Conservation (phyloP, 2,329 filamentous ascomycete genomes). For the Verticillium longisporum region DNA sequence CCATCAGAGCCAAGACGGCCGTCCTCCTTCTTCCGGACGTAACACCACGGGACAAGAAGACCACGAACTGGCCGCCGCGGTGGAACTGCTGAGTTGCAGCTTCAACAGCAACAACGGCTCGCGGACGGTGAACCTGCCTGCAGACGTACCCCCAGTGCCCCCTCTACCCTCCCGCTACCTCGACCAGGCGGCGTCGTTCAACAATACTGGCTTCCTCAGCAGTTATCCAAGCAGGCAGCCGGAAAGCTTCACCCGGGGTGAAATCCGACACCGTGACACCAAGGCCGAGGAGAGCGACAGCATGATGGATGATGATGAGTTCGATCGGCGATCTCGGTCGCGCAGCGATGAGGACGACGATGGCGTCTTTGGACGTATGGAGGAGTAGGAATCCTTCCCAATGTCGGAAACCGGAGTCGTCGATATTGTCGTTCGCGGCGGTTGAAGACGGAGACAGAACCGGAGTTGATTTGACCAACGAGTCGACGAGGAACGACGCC, state of each 20-base stretch:
- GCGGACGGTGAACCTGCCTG: constrained; percentile 54
- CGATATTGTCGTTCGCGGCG: background rate
- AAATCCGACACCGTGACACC: constrained; percentile 45
- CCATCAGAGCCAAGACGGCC: constrained; percentile 67
- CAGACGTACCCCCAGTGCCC: constrained; percentile 80
- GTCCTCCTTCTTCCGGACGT: constrained; percentile 73
- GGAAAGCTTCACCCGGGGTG: constrained; percentile 59
- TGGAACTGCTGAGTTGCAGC: constrained; percentile 85
- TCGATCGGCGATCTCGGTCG: constrained; percentile 52
- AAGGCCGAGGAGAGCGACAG: constrained; percentile 63
- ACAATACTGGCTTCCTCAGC: constrained; percentile 56
- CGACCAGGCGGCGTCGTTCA: constrained; percentile 49
- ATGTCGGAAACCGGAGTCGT: background rate
- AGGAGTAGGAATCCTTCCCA: constrained; percentile 54
- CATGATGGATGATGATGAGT: constrained; percentile 59
- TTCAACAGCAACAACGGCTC: constrained; percentile 71
- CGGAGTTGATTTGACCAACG: constrained; percentile 12
- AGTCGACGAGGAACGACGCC: constrained; percentile 12
- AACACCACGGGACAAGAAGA: constrained; percentile 75
- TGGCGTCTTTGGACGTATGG: constrained; percentile 93
- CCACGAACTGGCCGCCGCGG: constrained; percentile 79
- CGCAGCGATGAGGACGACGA: constrained; percentile 87
- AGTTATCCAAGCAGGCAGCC: constrained; percentile 55
- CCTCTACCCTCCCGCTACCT: constrained; percentile 77
- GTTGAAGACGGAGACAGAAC: background rate